Percentiles rank a stretch among this genome's conserved stretches.
These are phyloP conservation scores for Cystobasidiopsis lactophilus DNA, from an alignment of 768 basidiomycete species.

Conservation along the genomic window DNA sequence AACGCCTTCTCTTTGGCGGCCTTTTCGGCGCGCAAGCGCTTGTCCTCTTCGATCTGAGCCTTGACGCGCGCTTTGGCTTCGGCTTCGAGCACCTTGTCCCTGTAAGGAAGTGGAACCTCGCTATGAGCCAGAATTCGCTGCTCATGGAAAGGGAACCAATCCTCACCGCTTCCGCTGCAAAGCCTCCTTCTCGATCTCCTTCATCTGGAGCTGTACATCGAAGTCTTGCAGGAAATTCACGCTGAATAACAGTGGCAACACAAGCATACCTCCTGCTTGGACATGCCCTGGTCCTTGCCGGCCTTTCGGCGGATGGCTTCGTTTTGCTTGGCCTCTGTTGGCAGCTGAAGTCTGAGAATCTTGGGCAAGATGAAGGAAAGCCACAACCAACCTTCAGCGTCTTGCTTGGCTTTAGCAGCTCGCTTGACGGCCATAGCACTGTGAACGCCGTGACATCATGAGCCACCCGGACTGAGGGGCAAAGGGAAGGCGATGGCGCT, in stretches of 20 bases:
- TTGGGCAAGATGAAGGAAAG: slow-evolving; percentile 14
- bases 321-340: slow-evolving; percentile 32
- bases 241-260: too few relatives aligned
- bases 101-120: too few relatives aligned
- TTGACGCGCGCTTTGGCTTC: slow-evolving; percentile 68
- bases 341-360: neutral
- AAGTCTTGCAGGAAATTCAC: too few relatives aligned
- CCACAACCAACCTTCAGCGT: slow-evolving; percentile 36
- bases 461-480: too few relatives aligned
- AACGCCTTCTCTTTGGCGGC: slow-evolving; percentile 67
- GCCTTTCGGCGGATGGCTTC: slow-evolving; percentile 65
- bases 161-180: slow-evolving; percentile 57
- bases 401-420: slow-evolving; percentile 44
- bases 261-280: too few relatives aligned
- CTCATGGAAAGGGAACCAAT: slow-evolving; percentile 5
- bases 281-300: slow-evolving; percentile 51
- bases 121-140: too few relatives aligned
- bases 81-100: slow-evolving; percentile 77
- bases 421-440: slow-evolving; percentile 67
- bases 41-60: slow-evolving; percentile 87
- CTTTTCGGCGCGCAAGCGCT: slow-evolving; percentile 65
- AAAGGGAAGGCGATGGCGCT: too few relatives aligned
- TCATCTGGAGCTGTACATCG: slow-evolving; percentile 33
- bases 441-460: too few relatives aligned
- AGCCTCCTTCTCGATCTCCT: slow-evolving; percentile 38